Evolutionary conservation across 352 stramenopile species (phyloP), one percentile per base, ranked within the genome.

Genomic region (Pythium folliculosum): DNA sequence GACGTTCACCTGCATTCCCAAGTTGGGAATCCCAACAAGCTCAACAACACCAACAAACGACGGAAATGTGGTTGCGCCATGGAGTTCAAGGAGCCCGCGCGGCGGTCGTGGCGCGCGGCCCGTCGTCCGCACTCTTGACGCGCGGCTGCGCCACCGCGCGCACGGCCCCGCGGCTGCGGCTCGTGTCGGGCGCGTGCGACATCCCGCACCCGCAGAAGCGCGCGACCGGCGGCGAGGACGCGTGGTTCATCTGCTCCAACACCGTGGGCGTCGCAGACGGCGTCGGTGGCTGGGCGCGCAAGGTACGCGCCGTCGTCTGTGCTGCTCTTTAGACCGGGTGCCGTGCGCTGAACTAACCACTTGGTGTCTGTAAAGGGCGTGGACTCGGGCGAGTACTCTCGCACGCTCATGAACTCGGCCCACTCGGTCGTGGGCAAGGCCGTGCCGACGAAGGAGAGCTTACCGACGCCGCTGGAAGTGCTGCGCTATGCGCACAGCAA

Each of bases 351-450:
- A n/a, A 10, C 49, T 22, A 19, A 23, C 23, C 17, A 37, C 35
- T 1, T 40, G 8, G 3, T 2, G 12, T 40, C 35, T 35, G 49
- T 10, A 35, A 30, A 92, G 84, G 89, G 88, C 23, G 83, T 97
- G 47, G 89, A 97, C 68, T 89, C 89, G 59, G 89, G 89, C 27
- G 88, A 92, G 63, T 97, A 96, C 75, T 93, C 87, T 48, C 89
- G 89, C 32, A 88, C 74, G 55, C 78, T 96, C 25, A 95, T 93
- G 82, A 81, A 70, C 48, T 81, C 78, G 14, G 83, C 77, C 22
- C 67, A 76, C 47, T 69, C 65, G 5, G 78, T 71, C 27, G 54
- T 78, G 6, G 71, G 48, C 16, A 55, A 60, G 51, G 19, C 67
- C 21, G 50, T 56, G 25, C 59, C 69, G 0, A 65, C 58, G 27